Evolutionary conservation across 2,329 filamentous ascomycete genomes (phyloP).

Genomic region (Erysiphe pisi): DNA sequence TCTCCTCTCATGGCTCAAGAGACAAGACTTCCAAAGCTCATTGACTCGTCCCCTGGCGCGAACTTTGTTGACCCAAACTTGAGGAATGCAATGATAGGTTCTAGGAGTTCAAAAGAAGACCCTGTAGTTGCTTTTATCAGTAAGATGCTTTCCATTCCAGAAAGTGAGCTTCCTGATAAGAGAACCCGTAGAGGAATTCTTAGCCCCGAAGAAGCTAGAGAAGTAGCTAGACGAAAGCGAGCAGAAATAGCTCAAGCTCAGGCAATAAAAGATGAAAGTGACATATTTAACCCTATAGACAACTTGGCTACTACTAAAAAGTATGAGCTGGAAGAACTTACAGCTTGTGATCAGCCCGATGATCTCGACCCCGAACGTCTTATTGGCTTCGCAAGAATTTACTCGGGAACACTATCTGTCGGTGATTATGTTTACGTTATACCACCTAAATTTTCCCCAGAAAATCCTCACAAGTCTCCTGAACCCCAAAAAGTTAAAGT

Average conservation of each 20-base stretch:
- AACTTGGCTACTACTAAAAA: constrained; percentile 48
- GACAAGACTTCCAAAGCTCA: constrained; percentile 63
- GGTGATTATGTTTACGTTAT: constrained; percentile 87
- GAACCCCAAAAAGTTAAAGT: constrained; percentile 74
- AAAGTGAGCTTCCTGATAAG: constrained; percentile 83
- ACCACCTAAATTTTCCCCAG: constrained; percentile 84
- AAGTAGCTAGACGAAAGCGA: constrained; percentile 76
- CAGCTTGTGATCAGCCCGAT: constrained; percentile 43
- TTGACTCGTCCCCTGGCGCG: constrained; percentile 68
- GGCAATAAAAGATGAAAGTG: constrained; percentile 38
- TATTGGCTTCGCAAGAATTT: constrained; percentile 88
- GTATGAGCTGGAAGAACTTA: constrained; percentile 48
- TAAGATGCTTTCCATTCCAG: constrained; percentile 93
- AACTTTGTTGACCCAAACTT: constrained; percentile 57
- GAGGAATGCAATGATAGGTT: constrained; percentile 70
- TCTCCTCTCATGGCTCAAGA: constrained; percentile 73
- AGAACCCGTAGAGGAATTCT: constrained; percentile 61
- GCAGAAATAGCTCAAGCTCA: constrained; percentile 77
- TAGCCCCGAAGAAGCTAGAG: constrained; percentile 79
- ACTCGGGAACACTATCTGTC: constrained; percentile 78
- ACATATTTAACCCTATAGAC: constrained; percentile 37
- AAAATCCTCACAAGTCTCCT: constrained; percentile 58
- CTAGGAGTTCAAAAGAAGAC: constrained; percentile 57
- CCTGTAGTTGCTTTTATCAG: constrained; percentile 92
- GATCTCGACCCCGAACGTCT: constrained; percentile 70